These are phyloP conservation scores for Umbilicaria muhlenbergii DNA, from an alignment of 495 filamentous ascomycete species.

Conservation along the genomic window DNA sequence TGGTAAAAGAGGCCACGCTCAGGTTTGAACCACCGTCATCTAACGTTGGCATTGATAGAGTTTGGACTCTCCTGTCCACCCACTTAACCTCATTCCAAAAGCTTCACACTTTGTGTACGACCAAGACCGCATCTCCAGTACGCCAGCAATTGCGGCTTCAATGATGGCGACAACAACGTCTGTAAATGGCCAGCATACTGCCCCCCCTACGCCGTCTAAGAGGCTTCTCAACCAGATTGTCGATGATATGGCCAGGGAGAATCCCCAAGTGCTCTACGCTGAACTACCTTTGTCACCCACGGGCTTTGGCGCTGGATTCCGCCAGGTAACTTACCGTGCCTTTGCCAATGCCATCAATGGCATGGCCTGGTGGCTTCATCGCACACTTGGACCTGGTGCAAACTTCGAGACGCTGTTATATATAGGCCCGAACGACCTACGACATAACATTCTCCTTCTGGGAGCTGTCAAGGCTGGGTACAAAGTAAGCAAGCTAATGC, in stretches of 20 bases:
- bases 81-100: too few species aligned
- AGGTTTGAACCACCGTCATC: too few species aligned
- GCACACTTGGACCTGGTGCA: constrained; percentile 16
- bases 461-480: constrained; percentile 34
- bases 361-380: constrained; percentile 19
- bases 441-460: constrained; percentile 23
- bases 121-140: too few species aligned
- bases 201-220: background rate
- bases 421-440: constrained; percentile 27
- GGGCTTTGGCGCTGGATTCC: constrained; percentile 13
- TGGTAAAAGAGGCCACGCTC: too few species aligned
- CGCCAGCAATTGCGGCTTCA: too few species aligned
- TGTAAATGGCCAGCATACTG: too few species aligned
- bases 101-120: too few species aligned
- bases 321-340: constrained; percentile 4
- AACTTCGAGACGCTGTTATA: constrained; percentile 23
- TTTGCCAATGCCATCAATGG: constrained; percentile 14
- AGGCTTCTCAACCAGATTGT: constrained; percentile 18
- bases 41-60: too few species aligned
- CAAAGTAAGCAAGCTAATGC: constrained; percentile 13
- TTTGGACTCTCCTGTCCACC: too few species aligned
- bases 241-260: constrained; percentile 22
- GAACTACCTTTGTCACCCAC: constrained; percentile 17
- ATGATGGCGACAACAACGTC: too few species aligned
- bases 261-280: constrained; percentile 23